phyloP scores from a whole-genome alignment of 306 rosid species.

The Notholithocarpus densiflorus region DNA sequence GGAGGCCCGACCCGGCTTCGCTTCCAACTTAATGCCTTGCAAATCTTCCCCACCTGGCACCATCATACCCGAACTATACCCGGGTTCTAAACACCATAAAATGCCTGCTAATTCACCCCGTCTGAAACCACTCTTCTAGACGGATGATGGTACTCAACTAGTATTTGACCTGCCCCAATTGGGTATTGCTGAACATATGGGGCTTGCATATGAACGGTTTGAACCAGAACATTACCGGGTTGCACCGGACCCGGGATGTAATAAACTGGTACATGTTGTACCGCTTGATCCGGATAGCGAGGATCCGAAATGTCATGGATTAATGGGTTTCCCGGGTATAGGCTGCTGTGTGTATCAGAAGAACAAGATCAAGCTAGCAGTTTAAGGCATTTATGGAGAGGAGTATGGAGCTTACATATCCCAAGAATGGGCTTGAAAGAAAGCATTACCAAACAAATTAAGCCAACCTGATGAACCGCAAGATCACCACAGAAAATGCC shows the following conservation, averaged over 20 bases:
- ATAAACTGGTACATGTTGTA: conserved; percentile 41
- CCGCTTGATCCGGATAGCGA: conserved; percentile 37
- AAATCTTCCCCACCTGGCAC: conserved; percentile 42
- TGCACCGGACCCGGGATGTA: conserved; percentile 39
- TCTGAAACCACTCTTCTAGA: no score
- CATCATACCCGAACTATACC: conserved; percentile 14
- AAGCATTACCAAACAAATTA: no score
- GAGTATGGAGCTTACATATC: no score
- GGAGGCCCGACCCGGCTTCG: conserved; percentile 40
- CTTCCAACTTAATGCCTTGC: conserved; percentile 47
- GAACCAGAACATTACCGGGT: conserved; percentile 36
- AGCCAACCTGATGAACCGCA: no score
- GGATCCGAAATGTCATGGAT: conserved; percentile 40
- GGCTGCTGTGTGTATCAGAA: no score
- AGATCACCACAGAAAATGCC: no score
- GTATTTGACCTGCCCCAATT: conserved; percentile 39
- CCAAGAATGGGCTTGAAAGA: no score
- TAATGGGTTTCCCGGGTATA: conserved; percentile 27
- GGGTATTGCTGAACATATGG: conserved; percentile 51
- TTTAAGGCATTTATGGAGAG: no score
- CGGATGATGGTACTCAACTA: neutral
- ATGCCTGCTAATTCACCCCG: no score
- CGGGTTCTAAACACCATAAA: no score
- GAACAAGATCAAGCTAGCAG: no score
- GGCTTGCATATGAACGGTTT: conserved; percentile 34